Evolutionary conservation across 2,329 filamentous ascomycete genomes (phyloP).

Genomic region (Emergomyces pasteurianus): DNA sequence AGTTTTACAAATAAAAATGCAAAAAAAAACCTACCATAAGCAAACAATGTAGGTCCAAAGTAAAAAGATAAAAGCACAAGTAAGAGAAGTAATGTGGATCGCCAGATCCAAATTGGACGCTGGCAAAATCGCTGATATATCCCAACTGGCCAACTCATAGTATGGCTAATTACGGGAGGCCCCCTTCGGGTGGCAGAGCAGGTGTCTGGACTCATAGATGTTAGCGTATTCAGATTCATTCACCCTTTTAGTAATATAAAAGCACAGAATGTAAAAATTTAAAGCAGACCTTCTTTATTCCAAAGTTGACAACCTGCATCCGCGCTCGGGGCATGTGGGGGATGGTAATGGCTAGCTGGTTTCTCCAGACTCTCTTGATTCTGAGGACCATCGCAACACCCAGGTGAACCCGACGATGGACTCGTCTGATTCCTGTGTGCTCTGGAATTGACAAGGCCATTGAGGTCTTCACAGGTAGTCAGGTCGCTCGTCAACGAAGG

Average conservation of each 20-base stretch:
- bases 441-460: conserved; percentile 43
- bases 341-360: background rate
- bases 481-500: conserved; percentile 37
- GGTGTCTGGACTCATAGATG: background rate
- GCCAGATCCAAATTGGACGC: background rate
- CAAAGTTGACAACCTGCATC: conserved; percentile 8
- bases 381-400: background rate
- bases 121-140: background rate
- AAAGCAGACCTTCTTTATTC: conserved; percentile 8
- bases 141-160: background rate
- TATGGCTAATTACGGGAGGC: background rate
- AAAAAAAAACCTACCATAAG: background rate
- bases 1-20: background rate
- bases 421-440: conserved; percentile 21
- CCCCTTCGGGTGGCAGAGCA: background rate
- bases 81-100: background rate
- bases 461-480: conserved; percentile 45
- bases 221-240: background rate
- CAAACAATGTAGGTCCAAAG: background rate
- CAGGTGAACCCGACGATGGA: conserved; percentile 1
- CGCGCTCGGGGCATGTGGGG: conserved; percentile 1
- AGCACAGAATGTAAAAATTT: background rate
- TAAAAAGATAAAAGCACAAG: background rate
- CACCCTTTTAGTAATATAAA: no score
- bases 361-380: conserved; percentile 5